Base-by-base conservation (phyloP, 176 grass and related monocot species). In the Eragrostis nindensis region DNA sequence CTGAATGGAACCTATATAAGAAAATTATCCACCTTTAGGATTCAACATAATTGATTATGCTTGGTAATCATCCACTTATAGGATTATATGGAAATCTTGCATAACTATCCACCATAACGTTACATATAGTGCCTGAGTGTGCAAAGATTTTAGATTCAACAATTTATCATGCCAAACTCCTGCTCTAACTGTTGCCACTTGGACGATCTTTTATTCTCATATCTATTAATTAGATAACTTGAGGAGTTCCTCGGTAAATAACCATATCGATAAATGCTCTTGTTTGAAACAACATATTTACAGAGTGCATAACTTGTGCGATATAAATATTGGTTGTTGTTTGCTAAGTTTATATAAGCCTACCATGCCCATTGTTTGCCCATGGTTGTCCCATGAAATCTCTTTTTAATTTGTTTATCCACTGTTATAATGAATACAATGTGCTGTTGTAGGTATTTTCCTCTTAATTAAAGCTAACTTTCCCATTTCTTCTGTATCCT, bases 291-390 rank as follows among this genome's bases (percentile, higher is more conserved):
- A 77, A 55, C 48, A 72, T 46, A 46, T 71, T 24, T 39, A 29
- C 2, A 22, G 27, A 60, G 72, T 45, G 2, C 12, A 36, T 32
- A 71, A 65, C 8, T 78, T 42, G 44, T 36, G 14, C 54, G 26
- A 21, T 82, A 62, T 82, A 63, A 66, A 74, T 68, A 11, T 39
- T 50, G 2, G 11, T 24, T 86, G 26, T n/a, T n/a, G n/a, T n/a
- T n/a, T n/a, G n/a, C n/a, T n/a, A n/a, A n/a, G n/a, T n/a, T n/a
- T n/a, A n/a, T n/a, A n/a, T n/a, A n/a, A 22, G 5, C 10, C 26
- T 7, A 73, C 5, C 11, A 1, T 39, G 2, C 32, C 27, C 44
- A 36, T 22, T 9, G 57, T 21, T 42, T 11, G 7, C 42, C 6
- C 75, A 64, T 11, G 14, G 47, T 19, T 44, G 8, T 14, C 14